Evolutionary conservation across 306 rosid species (phyloP).

Genomic region (Rosa persica): DNA sequence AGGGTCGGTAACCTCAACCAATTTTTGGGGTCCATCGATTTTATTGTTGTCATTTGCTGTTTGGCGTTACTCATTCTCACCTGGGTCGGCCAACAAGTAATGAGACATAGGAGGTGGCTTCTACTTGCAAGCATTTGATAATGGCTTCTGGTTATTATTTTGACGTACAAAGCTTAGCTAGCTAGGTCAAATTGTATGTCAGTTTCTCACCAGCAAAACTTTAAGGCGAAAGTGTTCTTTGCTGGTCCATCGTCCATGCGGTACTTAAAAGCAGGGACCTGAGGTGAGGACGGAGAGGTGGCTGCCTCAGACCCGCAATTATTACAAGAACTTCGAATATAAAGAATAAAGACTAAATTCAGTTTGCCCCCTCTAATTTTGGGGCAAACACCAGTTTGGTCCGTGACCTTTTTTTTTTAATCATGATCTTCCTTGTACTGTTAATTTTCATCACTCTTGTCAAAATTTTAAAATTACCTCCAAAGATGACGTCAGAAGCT

Average conservation of each 20-base stretch:
- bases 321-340: too few species aligned
- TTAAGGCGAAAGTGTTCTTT: neutral
- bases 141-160: neutral
- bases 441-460: too few species aligned
- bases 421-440: too few species aligned
- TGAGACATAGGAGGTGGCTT: slow-evolving; percentile 39
- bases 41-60: slow-evolving; percentile 29
- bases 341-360: too few species aligned
- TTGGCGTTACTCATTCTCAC: slow-evolving; percentile 34
- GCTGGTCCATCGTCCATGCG: neutral
- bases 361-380: too few species aligned
- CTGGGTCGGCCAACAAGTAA: slow-evolving; percentile 62
- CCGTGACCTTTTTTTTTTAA: too few species aligned
- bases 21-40: neutral
- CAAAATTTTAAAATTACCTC: too few species aligned
- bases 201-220: neutral
- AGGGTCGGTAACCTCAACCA: slow-evolving; percentile 27
- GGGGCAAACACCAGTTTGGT: too few species aligned
- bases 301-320: too few species aligned
- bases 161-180: neutral
- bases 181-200: neutral
- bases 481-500: too few species aligned
- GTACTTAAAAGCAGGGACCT: neutral
- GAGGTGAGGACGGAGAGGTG: too few species aligned
- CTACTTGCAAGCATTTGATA: neutral